phyloP scores from a whole-genome alignment of 352 stramenopile species.

The Elongisporangium undulatum region DNA sequence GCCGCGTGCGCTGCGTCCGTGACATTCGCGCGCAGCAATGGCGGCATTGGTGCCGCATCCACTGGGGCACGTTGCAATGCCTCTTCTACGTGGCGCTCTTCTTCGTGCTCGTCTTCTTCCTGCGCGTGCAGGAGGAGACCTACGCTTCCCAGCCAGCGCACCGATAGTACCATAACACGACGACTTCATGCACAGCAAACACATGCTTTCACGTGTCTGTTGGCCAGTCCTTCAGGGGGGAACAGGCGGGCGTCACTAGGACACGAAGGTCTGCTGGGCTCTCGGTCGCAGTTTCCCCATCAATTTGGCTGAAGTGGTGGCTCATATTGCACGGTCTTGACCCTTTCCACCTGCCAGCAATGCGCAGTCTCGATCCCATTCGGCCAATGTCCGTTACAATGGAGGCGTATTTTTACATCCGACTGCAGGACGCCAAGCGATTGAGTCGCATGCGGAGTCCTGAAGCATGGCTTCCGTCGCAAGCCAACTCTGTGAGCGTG shows the following conservation, averaged over 20 bases:
- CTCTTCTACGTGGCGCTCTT: slow-evolving; percentile 63
- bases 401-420: neutral
- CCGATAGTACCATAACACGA: neutral
- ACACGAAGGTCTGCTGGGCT: too few relatives aligned
- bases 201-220: too few relatives aligned
- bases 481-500: slow-evolving; percentile 16
- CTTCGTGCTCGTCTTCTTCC: slow-evolving; percentile 54
- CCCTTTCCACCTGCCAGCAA: too few relatives aligned
- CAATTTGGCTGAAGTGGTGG: too few relatives aligned
- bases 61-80: slow-evolving; percentile 51
- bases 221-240: too few relatives aligned
- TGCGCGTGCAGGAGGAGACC: slow-evolving; percentile 48
- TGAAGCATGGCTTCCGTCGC: neutral
- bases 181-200: too few relatives aligned
- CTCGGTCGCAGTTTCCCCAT: too few relatives aligned
- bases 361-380: too few relatives aligned
- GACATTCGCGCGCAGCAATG: slow-evolving; percentile 19
- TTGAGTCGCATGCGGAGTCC: neutral
- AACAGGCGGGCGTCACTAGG: too few relatives aligned
- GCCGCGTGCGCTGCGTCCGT: neutral
- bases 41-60: slow-evolving; percentile 46
- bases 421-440: neutral
- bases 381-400: neutral
- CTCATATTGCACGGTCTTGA: too few relatives aligned
- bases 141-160: neutral